Base-by-base conservation (phyloP, 768 basidiomycete species). In the Crassisporium funariophilum region DNA sequence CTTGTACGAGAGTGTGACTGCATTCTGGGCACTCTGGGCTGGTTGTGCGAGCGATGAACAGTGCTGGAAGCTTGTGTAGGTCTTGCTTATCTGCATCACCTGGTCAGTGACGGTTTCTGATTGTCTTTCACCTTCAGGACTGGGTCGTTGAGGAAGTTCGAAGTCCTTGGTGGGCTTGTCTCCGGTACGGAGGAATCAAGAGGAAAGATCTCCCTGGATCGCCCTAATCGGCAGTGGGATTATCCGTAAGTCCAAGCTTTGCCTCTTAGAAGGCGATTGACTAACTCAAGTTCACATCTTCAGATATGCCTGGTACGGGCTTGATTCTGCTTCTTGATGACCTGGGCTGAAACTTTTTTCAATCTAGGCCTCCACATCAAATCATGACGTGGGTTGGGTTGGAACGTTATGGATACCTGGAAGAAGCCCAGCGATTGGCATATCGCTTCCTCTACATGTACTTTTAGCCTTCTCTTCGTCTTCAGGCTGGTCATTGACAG, bases 361-460 rank as follows among this genome's bases (percentile, higher is more conserved):
- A 35, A 22, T 37, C 38, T 38, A 84, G 85, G 91, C 91, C 91
- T n/a, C 91, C 94, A 39, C 94, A 98, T 66, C 95, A 98, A 67
- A 97, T 98, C 62, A 98, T 98, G 90, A 74, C 88, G 2, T 99
- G 95, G 95, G 93, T 98, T 42, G 95, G 94, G 33, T 76, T 98
- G 17, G 93, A 97, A 57, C 85, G 95, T 43, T 99, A 99, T 61
- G 95, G 95, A 2, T 97, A 93, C 65, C 73, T 89, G 3, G 91
- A 95, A 52, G 94, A 97, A 53, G 91, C 94, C 1, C 92, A 95
- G 54, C 79, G 97, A 37, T 71, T 98, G 39, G 86, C 95, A 1
- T 99, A 99, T 69, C 78, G 95, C 42, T 99, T 90, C 82, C 79
- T 97, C n/a, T 98, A 98, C 74, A 97, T 99, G 95, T 93, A 52